Base-by-base conservation (phyloP, 202 grass and related monocot genomes). In the Digitaria exilis region DNA sequence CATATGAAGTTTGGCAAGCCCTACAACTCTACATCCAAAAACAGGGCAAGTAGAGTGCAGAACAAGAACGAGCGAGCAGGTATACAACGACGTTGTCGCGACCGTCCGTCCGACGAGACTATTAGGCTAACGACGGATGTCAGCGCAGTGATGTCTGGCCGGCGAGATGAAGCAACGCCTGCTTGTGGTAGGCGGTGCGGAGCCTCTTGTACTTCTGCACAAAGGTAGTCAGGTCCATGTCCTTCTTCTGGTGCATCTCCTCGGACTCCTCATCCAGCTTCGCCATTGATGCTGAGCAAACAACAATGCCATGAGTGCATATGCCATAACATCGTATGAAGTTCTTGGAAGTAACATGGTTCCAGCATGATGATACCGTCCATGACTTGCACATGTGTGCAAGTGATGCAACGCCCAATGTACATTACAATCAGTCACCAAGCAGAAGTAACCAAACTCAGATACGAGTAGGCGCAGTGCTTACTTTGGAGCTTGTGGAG, bases 141-240 rank as follows among this genome's bases (percentile, higher is more conserved):
- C 82, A 90, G 79, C 81, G 75, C 13, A 85, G 84, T 10, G 86
- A 94, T 22, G 90, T 84, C 84, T 80, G 90, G 58, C 90, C 90
- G 16, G 95, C 88, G 51, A 94, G 92, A 84, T 89, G 92, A 41
- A 97, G 84, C 75, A 97, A 50, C 6, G 92, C 86, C 37, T 82
- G 79, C 65, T 81, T 92, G 89, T 97, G 94, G 75, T 91, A 94
- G 37, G 86, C 80, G 0, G 49, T 72, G 42, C 90, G 87, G 67
- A 93, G 82, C 69, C 95, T 98, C 86, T 91, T 98, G 80, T 98
- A 93, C 64, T 95, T 98, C 79, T 95, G 92, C 24, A 91, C 89
- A 75, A 98, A 95, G 49, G 89, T 77, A 1, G 87, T 45, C 13
- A 91, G 82, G 50, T 95, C 92, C 1, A 95, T 52, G 51, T 95